Evolutionary conservation across 176 grass and related monocot genomes (phyloP).

Genomic region (Musa troglodytarum): DNA sequence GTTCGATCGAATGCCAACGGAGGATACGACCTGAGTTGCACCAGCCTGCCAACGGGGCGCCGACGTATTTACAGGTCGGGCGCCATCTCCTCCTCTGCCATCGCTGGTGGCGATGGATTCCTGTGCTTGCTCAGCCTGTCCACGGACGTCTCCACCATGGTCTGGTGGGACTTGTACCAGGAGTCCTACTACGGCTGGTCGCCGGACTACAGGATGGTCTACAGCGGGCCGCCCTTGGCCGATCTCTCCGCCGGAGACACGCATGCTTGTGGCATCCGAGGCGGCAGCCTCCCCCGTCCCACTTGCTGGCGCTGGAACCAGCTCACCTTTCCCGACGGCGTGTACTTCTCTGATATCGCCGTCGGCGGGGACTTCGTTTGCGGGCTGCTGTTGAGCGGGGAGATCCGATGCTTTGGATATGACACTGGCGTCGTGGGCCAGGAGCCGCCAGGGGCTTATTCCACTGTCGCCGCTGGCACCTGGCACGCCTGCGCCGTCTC

Average conservation of each 20-base stretch:
- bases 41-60: constrained; percentile 11
- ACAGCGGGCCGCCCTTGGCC: constrained; percentile 39
- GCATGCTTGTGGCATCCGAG: constrained; percentile 55
- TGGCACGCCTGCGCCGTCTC: constrained; percentile 57
- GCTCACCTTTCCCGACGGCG: constrained; percentile 11
- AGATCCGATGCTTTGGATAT: constrained; percentile 57
- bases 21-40: constrained; percentile 55
- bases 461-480: constrained; percentile 21
- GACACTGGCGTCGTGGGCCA: constrained; percentile 22
- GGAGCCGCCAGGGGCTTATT: constrained; percentile 22
- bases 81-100: constrained; percentile 41
- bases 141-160: constrained; percentile 36
- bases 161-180: constrained; percentile 61
- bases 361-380: constrained; percentile 66
- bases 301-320: constrained; percentile 72
- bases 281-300: constrained; percentile 27
- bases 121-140: constrained; percentile 44
- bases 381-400: constrained; percentile 12
- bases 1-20: constrained; percentile 21
- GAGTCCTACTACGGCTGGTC: not conserved
- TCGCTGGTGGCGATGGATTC: constrained; percentile 55
- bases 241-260: constrained; percentile 40
- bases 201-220: constrained; percentile 34
- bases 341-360: constrained; percentile 43
- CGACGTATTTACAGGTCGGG: constrained; percentile 27